Conservation (phyloP, 805 yeast genomes). For the Lachancea waltii region DNA sequence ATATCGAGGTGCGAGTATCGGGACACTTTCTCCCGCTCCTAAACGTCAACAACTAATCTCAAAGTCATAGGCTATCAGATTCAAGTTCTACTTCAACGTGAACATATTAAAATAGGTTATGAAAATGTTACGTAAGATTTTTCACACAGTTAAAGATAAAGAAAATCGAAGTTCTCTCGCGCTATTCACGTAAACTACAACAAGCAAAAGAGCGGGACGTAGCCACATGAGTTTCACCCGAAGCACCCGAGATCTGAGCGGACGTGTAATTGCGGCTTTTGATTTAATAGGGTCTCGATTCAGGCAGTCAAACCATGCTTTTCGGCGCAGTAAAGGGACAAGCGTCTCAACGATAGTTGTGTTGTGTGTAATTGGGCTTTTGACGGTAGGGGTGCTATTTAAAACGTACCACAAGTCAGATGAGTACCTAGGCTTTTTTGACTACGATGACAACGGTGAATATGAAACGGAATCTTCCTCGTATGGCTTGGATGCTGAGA, state of each 20-base stretch:
- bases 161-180: neutral
- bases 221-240: slow-evolving; percentile 4
- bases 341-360: neutral
- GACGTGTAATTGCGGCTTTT: neutral
- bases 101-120: too few species aligned
- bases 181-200: neutral
- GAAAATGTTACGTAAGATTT: too few species aligned
- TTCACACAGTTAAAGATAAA: too few species aligned
- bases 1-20: too few species aligned
- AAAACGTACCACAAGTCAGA: neutral
- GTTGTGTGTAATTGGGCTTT: slow-evolving; percentile 1
- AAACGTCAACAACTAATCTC: too few species aligned
- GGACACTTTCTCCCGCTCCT: too few species aligned
- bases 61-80: too few species aligned
- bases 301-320: slow-evolving; percentile 7
- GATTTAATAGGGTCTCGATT: slow-evolving; percentile 4
- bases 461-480: neutral
- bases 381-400: slow-evolving; percentile 1
- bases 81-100: too few species aligned
- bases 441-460: neutral
- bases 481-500: neutral
- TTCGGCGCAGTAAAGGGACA: slow-evolving; percentile 4
- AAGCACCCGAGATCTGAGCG: neutral
- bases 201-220: neutral
- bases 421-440: neutral